Evolutionary conservation across 2,329 filamentous ascomycete genomes (phyloP), one percentile per base, ranked within the genome.

Genomic region (Ophiostoma sp.): DNA sequence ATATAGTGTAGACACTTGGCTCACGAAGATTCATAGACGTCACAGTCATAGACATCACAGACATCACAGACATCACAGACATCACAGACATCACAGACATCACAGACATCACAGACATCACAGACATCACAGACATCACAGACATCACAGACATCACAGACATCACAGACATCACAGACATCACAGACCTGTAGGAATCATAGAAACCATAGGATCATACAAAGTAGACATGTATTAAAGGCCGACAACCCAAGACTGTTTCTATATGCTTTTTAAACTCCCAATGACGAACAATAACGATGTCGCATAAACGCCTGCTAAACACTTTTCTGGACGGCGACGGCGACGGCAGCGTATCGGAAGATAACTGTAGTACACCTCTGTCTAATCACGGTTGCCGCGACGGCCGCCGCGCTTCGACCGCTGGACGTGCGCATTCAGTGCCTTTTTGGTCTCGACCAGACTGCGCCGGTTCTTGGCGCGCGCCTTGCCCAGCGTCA

Each of bases 401-500:
- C 92, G 86, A 78, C 89, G 87, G 6, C 94, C 94, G 67, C 93
- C 94, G 70, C 87, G 87, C 81, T 96, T 96, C 76, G 87, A 88
- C 76, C 93, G 85, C 69, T 93, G 88, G 41, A 94, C 84, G 78
- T 98, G 94, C 2, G 88, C 90, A 76, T 86, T 89, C 72, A 98
- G 79, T 47, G 93, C 87, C 80, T 89, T 92, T 75, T 86, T 87
- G 72, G 92, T 93, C 79, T 97, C 89, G 12, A 91, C 87, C 78
- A 99, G 81, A 85, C 92, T 97, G 75, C 93, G 86, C 88, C 97
- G 97, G 76, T 95, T 90, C 84, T 98, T 99, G 73, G 85, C 86
- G 84, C 95, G 96, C 11, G 95, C 95, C 83, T 99, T 98, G 69
- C 94, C 92, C 70, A 99, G 80, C 52, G 94, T 98, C 95, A 99